Evolutionary conservation across 352 stramenopile species (phyloP).

Genomic region (Phytophthora ramorum): DNA sequence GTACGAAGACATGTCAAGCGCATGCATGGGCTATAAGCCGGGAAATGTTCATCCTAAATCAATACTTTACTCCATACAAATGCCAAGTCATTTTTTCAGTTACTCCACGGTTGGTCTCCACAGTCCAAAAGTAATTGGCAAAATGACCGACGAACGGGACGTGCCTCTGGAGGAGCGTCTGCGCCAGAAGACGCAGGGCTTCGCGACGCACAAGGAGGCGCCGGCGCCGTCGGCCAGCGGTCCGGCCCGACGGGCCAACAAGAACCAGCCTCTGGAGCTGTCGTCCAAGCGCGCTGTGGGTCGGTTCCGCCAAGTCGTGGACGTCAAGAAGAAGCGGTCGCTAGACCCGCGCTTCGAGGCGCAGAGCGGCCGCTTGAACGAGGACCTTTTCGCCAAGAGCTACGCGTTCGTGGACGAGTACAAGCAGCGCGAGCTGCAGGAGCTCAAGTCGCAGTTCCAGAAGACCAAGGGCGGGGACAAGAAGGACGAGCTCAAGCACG

Average conservation of each 20-base stretch:
- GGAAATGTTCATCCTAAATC: not conserved
- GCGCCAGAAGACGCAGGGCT: conserved; percentile 80
- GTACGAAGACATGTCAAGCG: not conserved
- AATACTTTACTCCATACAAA: not conserved
- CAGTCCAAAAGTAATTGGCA: not conserved
- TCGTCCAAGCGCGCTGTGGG: conserved; percentile 85
- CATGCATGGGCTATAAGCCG: not conserved
- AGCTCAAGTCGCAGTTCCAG: conserved; percentile 85
- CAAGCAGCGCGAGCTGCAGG: conserved; percentile 86
- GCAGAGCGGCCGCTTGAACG: conserved; percentile 85
- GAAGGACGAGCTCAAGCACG: conserved; percentile 83
- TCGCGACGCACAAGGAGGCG: conserved; percentile 38
- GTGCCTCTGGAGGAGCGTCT: conserved; percentile 83
- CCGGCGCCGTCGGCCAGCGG: not conserved
- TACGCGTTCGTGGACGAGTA: conserved; percentile 93
- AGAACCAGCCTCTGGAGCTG: conserved; percentile 89
- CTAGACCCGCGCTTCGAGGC: conserved; percentile 91
- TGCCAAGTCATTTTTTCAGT: conserved; percentile 1
- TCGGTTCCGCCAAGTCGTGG: conserved; percentile 81
- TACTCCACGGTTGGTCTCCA: conserved; percentile 11
- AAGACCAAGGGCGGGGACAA: conserved; percentile 67
- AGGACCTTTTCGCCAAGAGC: conserved; percentile 88
- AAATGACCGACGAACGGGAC: conserved; percentile 47
- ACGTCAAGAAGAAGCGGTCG: conserved; percentile 75
- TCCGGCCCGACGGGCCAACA: conserved; percentile 52